These are phyloP conservation scores for Saturnispora saitoi DNA, from an alignment of 805 yeast genomes.

Conservation along the genomic window DNA sequence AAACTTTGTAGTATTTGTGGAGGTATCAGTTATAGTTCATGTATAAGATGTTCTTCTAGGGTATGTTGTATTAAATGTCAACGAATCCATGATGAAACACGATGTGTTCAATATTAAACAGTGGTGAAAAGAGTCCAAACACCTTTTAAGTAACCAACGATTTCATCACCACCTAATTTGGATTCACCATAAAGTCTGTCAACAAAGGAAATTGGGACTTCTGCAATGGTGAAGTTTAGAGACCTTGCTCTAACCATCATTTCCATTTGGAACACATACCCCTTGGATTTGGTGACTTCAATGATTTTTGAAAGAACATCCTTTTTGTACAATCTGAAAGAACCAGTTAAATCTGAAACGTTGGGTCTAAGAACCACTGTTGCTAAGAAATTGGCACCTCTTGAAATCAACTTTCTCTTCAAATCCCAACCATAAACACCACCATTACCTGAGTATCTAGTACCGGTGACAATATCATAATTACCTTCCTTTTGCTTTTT, in stretches of 20 bases:
- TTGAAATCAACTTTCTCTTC: slow-evolving; percentile 65
- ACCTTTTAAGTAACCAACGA: slow-evolving; percentile 68
- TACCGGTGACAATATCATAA: slow-evolving; percentile 44
- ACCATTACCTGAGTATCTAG: slow-evolving; percentile 73
- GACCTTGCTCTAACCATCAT: slow-evolving; percentile 78
- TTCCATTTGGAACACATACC: slow-evolving; percentile 82
- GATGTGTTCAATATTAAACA: slow-evolving; percentile 40
- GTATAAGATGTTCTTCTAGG: slow-evolving; percentile 34
- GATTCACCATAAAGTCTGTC: slow-evolving; percentile 74
- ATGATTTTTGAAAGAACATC: slow-evolving; percentile 58
- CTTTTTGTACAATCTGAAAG: slow-evolving; percentile 67
- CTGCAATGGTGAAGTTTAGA: slow-evolving; percentile 66
- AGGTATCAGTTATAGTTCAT: slow-evolving; percentile 32
- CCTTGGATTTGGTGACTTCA: slow-evolving; percentile 61
- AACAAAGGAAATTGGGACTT: slow-evolving; percentile 71
- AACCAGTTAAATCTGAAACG: slow-evolving; percentile 70
- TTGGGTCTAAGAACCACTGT: slow-evolving; percentile 61
- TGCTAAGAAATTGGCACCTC: slow-evolving; percentile 77
- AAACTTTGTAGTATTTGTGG: slow-evolving; percentile 41
- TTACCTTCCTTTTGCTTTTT: slow-evolving; percentile 45
- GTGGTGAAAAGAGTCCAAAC: slow-evolving; percentile 61
- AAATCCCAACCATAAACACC: slow-evolving; percentile 83
- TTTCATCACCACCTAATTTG: slow-evolving; percentile 75
- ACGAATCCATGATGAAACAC: slow-evolving; percentile 34
- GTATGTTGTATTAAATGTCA: slow-evolving; percentile 36